A percentile compares a stretch with the other conserved stretches of the same genome.
phyloP scores from a whole-genome alignment of 2,329 filamentous ascomycete genomes.

The Massarina eburnea region DNA sequence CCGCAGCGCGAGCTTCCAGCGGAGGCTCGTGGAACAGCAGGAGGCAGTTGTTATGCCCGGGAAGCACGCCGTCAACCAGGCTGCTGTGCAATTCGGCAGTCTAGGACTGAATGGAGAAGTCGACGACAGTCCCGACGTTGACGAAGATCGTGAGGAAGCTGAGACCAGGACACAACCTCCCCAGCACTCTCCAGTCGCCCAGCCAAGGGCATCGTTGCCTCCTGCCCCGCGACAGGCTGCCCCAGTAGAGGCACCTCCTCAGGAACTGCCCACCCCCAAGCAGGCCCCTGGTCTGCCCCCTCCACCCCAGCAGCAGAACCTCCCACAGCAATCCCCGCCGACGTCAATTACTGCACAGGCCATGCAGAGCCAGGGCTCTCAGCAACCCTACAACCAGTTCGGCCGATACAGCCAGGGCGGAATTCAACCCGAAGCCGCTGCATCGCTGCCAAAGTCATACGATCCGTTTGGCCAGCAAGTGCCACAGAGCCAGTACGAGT shows the following conservation, averaged over 20 bases:
- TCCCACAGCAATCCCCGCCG: constrained; percentile 46
- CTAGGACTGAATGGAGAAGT: constrained; percentile 79
- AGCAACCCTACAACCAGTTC: constrained; percentile 63
- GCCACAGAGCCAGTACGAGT: constrained; percentile 53
- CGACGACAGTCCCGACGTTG: constrained; percentile 74
- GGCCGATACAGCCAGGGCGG: constrained; percentile 67
- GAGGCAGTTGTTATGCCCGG: constrained; percentile 98
- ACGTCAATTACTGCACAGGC: constrained; percentile 56
- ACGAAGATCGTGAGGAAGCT: constrained; percentile 91
- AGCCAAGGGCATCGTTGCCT: constrained; percentile 83
- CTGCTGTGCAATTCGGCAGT: constrained; percentile 94
- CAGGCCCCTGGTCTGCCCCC: constrained; percentile 64
- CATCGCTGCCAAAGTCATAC: constrained; percentile 76
- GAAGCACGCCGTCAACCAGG: constrained; percentile 89
- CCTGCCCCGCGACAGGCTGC: constrained; percentile 59
- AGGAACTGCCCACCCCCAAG: constrained; percentile 55
- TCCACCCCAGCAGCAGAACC: constrained; percentile 56
- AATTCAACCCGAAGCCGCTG: constrained; percentile 61
- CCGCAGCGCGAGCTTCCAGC: constrained; percentile 78
- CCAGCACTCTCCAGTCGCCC: constrained; percentile 84
- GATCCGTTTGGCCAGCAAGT: constrained; percentile 83
- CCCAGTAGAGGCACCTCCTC: constrained; percentile 43
- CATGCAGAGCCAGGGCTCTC: constrained; percentile 53
- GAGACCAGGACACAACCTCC: constrained; percentile 93
- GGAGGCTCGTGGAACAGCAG: constrained; percentile 88